Conservation (phyloP, 352 stramenopile genomes). For the Phytophthora crassamura region DNA sequence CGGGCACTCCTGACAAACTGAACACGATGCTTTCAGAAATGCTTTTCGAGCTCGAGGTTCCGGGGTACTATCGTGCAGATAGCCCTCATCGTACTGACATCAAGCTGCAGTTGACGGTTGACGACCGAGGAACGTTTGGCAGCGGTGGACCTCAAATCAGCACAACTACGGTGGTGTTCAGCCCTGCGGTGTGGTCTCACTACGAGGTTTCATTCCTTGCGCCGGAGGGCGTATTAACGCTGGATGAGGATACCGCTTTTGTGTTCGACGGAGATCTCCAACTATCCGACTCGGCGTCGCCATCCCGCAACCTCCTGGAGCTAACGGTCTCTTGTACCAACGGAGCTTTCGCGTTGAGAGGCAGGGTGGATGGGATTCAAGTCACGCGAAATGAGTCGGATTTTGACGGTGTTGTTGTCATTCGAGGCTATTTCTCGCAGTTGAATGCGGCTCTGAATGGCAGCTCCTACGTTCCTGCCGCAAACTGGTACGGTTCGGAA, state of each 20-base stretch:
- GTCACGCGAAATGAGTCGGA: conserved; percentile 34
- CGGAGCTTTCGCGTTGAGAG: conserved; percentile 37
- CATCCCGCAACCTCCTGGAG: conserved; percentile 41
- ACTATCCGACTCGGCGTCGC: conserved; percentile 31
- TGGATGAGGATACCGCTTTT: conserved; percentile 51
- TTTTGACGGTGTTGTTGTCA: conserved; percentile 11
- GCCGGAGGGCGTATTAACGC: conserved; percentile 34
- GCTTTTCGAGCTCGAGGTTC: conserved; percentile 47
- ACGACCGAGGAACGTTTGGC: conserved; percentile 63
- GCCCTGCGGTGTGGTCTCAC: conserved; percentile 37
- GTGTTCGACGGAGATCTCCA: conserved; percentile 41
- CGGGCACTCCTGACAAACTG: conserved; percentile 39
- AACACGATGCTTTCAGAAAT: conserved; percentile 56
- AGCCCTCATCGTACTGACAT: conserved; percentile 32
- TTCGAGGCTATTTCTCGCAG: conserved; percentile 56
- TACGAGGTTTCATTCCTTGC: conserved; percentile 34
- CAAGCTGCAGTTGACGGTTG: conserved; percentile 57
- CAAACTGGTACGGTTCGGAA: conserved; percentile 70
- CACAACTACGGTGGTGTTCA: conserved; percentile 37
- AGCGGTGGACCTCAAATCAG: conserved; percentile 56
- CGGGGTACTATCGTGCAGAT: conserved; percentile 38
- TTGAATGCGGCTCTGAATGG: conserved; percentile 63
- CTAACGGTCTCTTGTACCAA: conserved; percentile 33
- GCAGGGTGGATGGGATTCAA: conserved; percentile 32
- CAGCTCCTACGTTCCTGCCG: conserved; percentile 53